Conservation (phyloP, 1,284 basidiomycete genomes). For the Leccinum griseonigrum region DNA sequence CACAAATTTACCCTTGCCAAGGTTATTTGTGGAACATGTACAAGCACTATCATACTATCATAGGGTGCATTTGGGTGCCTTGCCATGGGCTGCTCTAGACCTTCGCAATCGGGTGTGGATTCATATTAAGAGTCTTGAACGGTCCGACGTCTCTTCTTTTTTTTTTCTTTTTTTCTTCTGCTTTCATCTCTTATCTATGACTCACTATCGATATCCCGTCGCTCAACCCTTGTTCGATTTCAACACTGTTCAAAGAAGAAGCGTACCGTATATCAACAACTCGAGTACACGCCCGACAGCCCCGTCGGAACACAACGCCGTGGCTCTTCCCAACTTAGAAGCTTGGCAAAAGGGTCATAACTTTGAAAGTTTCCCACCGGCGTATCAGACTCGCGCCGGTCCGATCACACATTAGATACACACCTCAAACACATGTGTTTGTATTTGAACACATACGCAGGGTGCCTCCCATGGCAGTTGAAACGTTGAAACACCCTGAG, state of each 20-base stretch:
- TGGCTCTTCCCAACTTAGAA: background rate
- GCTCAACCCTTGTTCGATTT: background rate
- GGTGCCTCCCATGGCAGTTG: background rate
- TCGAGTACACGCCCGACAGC: background rate
- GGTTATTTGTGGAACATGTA: no score
- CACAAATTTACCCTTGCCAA: no score
- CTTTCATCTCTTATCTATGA: background rate
- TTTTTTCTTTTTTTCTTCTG: background rate
- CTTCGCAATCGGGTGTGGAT: background rate
- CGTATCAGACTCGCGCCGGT: background rate
- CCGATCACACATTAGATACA: background rate
- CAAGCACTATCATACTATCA: no score
- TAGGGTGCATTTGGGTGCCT: no score
- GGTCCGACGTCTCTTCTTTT: no score
- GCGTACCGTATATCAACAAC: background rate
- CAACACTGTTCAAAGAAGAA: background rate
- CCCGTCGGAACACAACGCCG: background rate
- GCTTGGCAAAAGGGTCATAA: background rate
- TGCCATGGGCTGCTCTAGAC: no score
- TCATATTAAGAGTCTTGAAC: background rate
- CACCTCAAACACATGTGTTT: background rate
- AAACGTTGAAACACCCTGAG: background rate
- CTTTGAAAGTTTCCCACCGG: background rate
- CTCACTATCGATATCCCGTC: background rate
- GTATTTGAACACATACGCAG: background rate